These are phyloP conservation scores for Funneliformis mosseae DNA, from an alignment of 192 early-diverging fungal species.

Conservation along the genomic window DNA sequence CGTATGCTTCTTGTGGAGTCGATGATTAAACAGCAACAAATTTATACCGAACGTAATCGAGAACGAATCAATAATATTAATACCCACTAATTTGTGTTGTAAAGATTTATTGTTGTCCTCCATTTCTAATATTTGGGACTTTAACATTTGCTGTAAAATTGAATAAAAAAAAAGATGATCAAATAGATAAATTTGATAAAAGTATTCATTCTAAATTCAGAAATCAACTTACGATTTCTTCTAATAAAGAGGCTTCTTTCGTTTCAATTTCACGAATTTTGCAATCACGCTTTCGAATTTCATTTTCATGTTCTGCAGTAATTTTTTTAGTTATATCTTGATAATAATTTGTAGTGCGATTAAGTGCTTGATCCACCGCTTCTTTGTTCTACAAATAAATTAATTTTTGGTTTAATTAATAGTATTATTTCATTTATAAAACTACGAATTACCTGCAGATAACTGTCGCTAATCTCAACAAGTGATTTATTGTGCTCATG, in stretches of 20 bases:
- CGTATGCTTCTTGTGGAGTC: conserved; percentile 17
- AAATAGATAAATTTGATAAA: neutral
- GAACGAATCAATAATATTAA: conserved; percentile 11
- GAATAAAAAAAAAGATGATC: neutral
- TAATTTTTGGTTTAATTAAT: neutral
- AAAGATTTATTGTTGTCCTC: neutral
- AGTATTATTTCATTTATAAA: neutral
- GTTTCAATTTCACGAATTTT: conserved; percentile 19
- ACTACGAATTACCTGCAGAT: conserved; percentile 1
- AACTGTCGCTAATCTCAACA: neutral
- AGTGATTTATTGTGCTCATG: conserved; percentile 8
- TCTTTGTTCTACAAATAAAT: neutral
- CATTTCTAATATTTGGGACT: neutral
- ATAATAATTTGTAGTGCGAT: conserved; percentile 11
- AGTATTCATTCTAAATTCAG: neutral
- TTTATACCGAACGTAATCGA: neutral
- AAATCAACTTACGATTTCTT: conserved; percentile 31
- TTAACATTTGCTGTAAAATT: neutral
- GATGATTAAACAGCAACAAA: conserved; percentile 13
- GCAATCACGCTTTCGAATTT: conserved; percentile 25
- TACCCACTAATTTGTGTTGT: neutral
- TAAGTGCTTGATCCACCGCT: conserved; percentile 7
- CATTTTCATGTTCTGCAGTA: conserved; percentile 24
- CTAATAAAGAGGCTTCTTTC: neutral
- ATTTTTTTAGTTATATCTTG: conserved; percentile 4